phyloP scores from a whole-genome alignment of 2,329 filamentous ascomycete genomes.

The Fusarium albosuccineum region DNA sequence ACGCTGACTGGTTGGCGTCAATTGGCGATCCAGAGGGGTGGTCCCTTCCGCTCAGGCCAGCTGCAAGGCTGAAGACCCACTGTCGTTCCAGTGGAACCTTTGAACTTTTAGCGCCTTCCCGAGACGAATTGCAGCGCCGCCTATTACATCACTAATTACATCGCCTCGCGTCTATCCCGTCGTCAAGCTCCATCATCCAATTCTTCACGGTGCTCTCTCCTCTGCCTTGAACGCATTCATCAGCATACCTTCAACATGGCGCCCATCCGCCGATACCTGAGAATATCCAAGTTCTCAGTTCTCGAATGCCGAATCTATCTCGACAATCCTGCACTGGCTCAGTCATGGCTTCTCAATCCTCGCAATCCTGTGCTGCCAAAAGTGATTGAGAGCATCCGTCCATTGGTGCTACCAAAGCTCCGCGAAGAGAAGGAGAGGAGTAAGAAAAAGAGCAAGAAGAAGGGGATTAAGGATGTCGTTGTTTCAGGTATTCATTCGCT shows the following conservation, averaged over 20 bases:
- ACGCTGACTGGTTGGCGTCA: conserved; percentile 11
- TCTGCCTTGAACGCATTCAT: conserved; percentile 1
- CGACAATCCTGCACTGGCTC: conserved; percentile 85
- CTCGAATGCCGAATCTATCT: conserved; percentile 98
- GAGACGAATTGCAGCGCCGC: conserved; percentile 35
- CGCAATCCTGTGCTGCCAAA: conserved; percentile 81
- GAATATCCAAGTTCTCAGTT: conserved; percentile 93
- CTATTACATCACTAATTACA: conserved; percentile 40
- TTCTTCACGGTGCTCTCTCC: conserved; percentile 8
- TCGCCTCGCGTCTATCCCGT: conserved; percentile 1
- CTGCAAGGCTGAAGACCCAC: conserved; percentile 45
- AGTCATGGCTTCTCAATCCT: conserved; percentile 86
- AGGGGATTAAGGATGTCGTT: conserved; percentile 89
- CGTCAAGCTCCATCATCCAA: conserved; percentile 5
- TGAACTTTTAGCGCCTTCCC: conserved; percentile 29
- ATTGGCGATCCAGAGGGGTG: conserved; percentile 20
- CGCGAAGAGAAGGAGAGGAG: conserved; percentile 80
- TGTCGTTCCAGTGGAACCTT: conserved; percentile 11
- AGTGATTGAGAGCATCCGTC: conserved; percentile 87
- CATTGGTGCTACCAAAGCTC: conserved; percentile 89
- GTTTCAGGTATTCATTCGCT: conserved; percentile 70
- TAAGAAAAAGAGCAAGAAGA: conserved; percentile 77
- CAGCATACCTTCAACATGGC: conserved; percentile 70
- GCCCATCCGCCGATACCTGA: conserved; percentile 87
- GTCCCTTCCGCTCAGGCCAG: conserved; percentile 23